Conservation (phyloP, 2,329 filamentous ascomycete species). For the Coniochaeta hoffmannii region DNA sequence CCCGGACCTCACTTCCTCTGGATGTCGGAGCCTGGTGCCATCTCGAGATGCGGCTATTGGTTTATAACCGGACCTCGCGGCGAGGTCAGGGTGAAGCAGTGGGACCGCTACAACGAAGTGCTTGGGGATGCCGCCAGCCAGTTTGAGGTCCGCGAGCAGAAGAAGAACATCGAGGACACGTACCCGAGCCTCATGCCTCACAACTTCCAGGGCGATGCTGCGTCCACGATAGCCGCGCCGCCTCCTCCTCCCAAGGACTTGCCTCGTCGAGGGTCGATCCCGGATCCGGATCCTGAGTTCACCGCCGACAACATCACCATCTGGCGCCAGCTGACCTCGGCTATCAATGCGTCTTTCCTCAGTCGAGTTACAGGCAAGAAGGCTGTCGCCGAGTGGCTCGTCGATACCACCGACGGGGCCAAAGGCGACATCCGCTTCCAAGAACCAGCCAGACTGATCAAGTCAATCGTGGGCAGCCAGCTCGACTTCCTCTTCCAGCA, state of each 20-base stretch:
- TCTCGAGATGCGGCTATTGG: conserved; percentile 52
- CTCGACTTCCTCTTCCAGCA: conserved; percentile 42
- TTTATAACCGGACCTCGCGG: conserved; percentile 30
- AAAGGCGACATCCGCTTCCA: conserved; percentile 26
- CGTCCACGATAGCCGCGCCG: conserved; percentile 1
- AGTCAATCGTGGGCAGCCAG: conserved; percentile 25
- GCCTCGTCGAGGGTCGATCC: neutral
- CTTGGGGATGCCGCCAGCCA: conserved; percentile 38
- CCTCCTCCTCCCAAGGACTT: neutral
- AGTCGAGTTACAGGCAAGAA: conserved; percentile 36
- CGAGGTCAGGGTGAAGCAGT: conserved; percentile 39
- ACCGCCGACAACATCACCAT: conserved; percentile 25
- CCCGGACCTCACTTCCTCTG: conserved; percentile 53
- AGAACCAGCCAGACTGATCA: conserved; percentile 15
- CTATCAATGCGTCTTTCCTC: conserved; percentile 37
- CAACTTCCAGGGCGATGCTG: conserved; percentile 23
- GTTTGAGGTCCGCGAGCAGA: conserved; percentile 37
- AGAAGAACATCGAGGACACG: conserved; percentile 29
- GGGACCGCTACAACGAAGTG: conserved; percentile 49
- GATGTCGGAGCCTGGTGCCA: conserved; percentile 40
- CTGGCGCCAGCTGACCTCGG: conserved; percentile 45
- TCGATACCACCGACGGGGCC: conserved; percentile 47
- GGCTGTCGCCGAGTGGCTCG: conserved; percentile 35
- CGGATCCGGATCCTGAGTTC: conserved; percentile 16
- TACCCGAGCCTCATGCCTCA: conserved; percentile 38